Base-by-base conservation (phyloP, 2,329 filamentous ascomycete species). In the Phaeosphaeria sp. region DNA sequence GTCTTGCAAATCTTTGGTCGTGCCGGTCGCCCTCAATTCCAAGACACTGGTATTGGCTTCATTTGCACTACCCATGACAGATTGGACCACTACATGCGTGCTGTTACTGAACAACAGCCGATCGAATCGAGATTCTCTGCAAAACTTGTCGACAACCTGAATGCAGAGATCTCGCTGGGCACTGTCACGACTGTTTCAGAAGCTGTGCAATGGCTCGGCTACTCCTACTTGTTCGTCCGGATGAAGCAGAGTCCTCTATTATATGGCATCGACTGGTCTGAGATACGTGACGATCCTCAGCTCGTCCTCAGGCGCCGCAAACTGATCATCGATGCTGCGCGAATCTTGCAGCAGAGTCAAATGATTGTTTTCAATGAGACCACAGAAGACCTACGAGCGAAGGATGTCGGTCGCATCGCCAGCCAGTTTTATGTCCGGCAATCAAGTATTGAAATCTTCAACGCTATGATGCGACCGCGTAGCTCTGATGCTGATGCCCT, bases 301-400 rank as follows among this genome's bases (percentile, higher is more conserved):
- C 84, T 99, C 23, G 92, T 97, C 1, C 90, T 95, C 71, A 85
- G 94, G 65, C 87, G 95, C 51, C 87, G 93, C 2, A 89, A 95
- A 64, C 82, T 99, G 52, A 90, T 95, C 53, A 93, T 96, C 46
- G 89, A 96, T 68, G 95, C 95, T 22, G 95, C 95, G 0, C 85
- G 89, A 44, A 91, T 92, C 5, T 81, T 99, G 44, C 93, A 97
- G 72, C 86, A 93, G 72, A 96, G 92, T 67, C 95, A 99, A 78
- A 99, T 99, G 96, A 95, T 99, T 70, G 95, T 99, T 55, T 99
- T 94, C 82, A 97, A 99, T 65, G 95, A 98, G 72, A 87, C 84
- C 18, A 99, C 94, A 0, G 94, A 97, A 66, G 94, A 97, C 69
- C 85, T 99, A 9, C 89, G 92, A 58, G 91, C 93, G 59, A 99